Percentiles rank a stretch among this genome's conserved stretches.
Evolutionary conservation across 2,329 filamentous ascomycete species (phyloP).

Genomic region (Paramyrothecium sp.): DNA sequence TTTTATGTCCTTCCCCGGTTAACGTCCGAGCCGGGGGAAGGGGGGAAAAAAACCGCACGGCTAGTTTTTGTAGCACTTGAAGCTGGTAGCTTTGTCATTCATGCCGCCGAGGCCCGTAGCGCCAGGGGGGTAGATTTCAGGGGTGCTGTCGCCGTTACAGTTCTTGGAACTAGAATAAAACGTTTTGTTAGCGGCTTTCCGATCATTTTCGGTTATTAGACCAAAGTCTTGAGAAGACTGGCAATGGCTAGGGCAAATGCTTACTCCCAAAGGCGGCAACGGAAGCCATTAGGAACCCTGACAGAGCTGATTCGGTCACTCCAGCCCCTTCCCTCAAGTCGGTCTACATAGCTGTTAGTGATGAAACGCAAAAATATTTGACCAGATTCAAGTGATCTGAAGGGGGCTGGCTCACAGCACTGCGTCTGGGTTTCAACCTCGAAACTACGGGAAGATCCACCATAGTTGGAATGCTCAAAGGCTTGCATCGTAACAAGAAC

Average conservation of each 20-base stretch:
- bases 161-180: background rate
- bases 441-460: background rate
- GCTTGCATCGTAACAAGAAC: background rate
- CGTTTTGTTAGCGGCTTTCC: too few species aligned
- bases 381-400: background rate
- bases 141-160: background rate
- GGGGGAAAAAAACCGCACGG: too few species aligned
- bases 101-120: background rate
- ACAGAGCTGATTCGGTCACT: background rate
- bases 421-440: background rate
- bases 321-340: background rate
- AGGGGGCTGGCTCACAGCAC: background rate
- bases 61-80: background rate
- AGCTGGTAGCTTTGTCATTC: background rate
- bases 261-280: background rate
- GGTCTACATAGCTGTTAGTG: background rate
- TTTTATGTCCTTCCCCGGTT: too few species aligned
- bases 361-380: background rate
- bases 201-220: background rate
- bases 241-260: background rate
- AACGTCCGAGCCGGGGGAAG: too few species aligned
- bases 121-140: background rate
- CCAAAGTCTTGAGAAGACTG: background rate
- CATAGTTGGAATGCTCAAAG: background rate
- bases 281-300: background rate